Conservation (phyloP, 371 early-diverging fungal genomes). For the Mortierella sp. region DNA sequence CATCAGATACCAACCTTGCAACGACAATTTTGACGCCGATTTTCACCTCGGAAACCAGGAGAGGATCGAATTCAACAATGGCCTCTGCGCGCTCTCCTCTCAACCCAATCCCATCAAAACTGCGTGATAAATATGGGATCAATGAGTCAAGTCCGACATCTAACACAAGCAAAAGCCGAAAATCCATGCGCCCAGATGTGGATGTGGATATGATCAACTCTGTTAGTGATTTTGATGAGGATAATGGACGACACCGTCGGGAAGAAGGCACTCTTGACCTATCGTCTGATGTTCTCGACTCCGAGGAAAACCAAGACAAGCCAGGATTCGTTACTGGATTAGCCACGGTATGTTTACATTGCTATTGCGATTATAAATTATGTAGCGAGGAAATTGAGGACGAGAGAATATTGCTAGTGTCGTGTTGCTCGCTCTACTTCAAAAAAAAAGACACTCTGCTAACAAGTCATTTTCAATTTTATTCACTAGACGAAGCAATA, state of each 20-base stretch:
- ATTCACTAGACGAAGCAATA: neutral
- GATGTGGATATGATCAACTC: constrained; percentile 28
- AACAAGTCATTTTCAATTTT: neutral
- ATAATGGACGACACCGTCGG: neutral
- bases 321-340: constrained; percentile 18
- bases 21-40: constrained; percentile 38
- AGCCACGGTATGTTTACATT: constrained; percentile 31
- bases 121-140: constrained; percentile 13
- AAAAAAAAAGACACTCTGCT: neutral
- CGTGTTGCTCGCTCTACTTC: neutral
- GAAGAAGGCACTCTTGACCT: neutral
- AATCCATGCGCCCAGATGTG: constrained; percentile 30
- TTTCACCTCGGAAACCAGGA: constrained; percentile 34
- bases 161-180: constrained; percentile 15
- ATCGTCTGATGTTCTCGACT: neutral
- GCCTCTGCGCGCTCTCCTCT: constrained; percentile 25
- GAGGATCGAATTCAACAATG: constrained; percentile 13
- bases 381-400: neutral
- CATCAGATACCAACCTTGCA: neutral
- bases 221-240: constrained; percentile 32
- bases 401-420: neutral
- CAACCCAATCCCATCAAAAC: constrained; percentile 27
- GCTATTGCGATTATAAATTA: neutral
- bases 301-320: constrained; percentile 15
- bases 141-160: constrained; percentile 27